Evolutionary conservation across 2,329 filamentous ascomycete species (phyloP).

Genomic region (Venturia aucupariae): DNA sequence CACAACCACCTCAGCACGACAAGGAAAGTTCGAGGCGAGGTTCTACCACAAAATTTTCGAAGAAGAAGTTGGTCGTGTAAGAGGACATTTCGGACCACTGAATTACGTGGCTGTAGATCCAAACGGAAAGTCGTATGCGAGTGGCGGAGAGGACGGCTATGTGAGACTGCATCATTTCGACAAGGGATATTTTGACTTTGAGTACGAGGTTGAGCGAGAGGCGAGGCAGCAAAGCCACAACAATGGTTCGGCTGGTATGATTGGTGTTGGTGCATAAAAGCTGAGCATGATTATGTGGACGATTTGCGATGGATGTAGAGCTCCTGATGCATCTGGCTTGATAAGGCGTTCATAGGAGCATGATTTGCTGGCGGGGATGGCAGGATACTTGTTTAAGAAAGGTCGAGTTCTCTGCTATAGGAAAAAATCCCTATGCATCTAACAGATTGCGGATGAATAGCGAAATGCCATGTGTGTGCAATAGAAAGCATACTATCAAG

Average conservation of each 20-base stretch:
- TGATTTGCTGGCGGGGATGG: background rate
- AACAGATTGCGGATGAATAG: background rate
- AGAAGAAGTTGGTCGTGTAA: constrained; percentile 94
- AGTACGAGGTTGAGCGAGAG: constrained; percentile 96
- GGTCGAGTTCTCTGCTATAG: background rate
- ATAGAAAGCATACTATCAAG: background rate
- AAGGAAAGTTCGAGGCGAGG: constrained; percentile 98
- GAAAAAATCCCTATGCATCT: background rate
- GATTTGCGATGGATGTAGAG: background rate
- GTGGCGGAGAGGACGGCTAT: constrained; percentile 96
- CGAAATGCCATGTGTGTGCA: background rate
- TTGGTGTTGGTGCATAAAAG: constrained; percentile 6
- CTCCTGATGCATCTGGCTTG: background rate
- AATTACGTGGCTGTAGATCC: constrained; percentile 96
- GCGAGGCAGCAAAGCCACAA: background rate
- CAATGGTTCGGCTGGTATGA: constrained; percentile 6
- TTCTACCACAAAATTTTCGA: constrained; percentile 99
- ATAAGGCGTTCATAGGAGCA: constrained; percentile 2
- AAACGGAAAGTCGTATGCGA: constrained; percentile 84
- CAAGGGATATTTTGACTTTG: constrained; percentile 96
- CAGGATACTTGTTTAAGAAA: background rate
- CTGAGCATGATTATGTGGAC: background rate
- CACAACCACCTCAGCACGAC: constrained; percentile 82
- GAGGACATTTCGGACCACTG: constrained; percentile 91
- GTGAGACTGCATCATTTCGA: constrained; percentile 98